phyloP scores from a whole-genome alignment of 495 filamentous ascomycete species.

The Aspergillus olivimuriae region DNA sequence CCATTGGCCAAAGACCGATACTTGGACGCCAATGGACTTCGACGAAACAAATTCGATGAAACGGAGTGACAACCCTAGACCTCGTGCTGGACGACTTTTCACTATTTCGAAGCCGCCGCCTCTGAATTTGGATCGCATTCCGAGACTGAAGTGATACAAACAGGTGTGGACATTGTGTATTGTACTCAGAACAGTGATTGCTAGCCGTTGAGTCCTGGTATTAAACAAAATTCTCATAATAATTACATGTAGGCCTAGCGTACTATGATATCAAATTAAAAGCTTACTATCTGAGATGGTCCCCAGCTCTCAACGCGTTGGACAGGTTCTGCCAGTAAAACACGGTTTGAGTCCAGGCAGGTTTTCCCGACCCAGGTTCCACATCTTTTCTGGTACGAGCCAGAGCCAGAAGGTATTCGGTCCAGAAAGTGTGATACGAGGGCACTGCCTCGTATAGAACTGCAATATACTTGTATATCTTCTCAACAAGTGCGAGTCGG shows the following conservation, averaged over 20 bases:
- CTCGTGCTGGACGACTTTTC: neutral
- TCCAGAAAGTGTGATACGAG: neutral
- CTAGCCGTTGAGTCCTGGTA: too few relatives aligned
- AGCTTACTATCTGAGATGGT: neutral
- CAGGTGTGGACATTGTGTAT: too few relatives aligned
- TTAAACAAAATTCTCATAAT: neutral
- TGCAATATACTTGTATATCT: neutral
- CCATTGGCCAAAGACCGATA: constrained; percentile 2
- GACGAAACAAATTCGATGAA: neutral
- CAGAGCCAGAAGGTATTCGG: neutral
- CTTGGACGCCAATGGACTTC: constrained; percentile 2
- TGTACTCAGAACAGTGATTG: too few relatives aligned
- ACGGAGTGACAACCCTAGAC: neutral
- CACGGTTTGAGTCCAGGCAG: neutral
- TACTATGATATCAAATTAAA: too few relatives aligned
- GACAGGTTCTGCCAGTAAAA: constrained; percentile 1
- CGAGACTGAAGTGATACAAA: neutral
- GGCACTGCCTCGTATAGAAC: too few relatives aligned
- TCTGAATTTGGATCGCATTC: neutral
- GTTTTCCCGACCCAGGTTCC: neutral
- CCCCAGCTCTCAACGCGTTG: neutral
- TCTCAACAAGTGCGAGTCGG: neutral
- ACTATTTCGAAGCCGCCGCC: constrained; percentile 2
- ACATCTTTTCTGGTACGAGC: neutral
- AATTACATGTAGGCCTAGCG: neutral